A percentile compares a stretch with the other conserved stretches of the same genome.
phyloP scores from a whole-genome alignment of 176 grass and related monocot genomes.

The Panicum miliaceum region DNA sequence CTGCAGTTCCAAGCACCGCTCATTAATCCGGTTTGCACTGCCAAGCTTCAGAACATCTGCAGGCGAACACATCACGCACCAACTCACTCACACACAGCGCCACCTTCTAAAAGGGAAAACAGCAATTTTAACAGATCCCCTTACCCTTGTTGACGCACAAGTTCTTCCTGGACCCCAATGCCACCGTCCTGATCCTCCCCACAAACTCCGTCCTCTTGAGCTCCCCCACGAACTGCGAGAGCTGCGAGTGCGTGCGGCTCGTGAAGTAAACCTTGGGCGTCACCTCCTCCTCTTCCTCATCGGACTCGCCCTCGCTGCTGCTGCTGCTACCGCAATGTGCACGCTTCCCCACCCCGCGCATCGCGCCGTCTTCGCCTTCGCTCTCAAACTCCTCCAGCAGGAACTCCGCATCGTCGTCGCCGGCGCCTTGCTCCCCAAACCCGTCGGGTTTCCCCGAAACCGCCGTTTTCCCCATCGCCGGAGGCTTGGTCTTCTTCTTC shows the following conservation, averaged over 20 bases:
- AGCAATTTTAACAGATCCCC: slow-evolving; percentile 16
- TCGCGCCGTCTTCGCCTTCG: slow-evolving; percentile 47
- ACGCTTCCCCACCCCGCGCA: slow-evolving; percentile 41
- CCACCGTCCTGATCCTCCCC: slow-evolving; percentile 50
- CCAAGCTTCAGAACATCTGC: slow-evolving; percentile 81
- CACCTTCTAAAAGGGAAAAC: not conserved
- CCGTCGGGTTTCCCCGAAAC: slow-evolving; percentile 36
- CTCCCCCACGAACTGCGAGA: slow-evolving; percentile 89
- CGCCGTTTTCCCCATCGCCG: slow-evolving; percentile 10
- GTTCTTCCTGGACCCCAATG: slow-evolving; percentile 95
- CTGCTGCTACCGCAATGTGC: slow-evolving; percentile 51
- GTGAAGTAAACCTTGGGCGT: slow-evolving; percentile 88
- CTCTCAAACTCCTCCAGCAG: slow-evolving; percentile 82
- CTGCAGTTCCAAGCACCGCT: slow-evolving; percentile 84
- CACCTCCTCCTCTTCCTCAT: slow-evolving; percentile 64
- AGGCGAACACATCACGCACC: slow-evolving; percentile 32
- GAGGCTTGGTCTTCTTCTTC: slow-evolving; percentile 25
- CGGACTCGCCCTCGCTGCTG: slow-evolving; percentile 55
- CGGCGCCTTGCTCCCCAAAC: slow-evolving; percentile 18
- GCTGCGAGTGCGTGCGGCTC: slow-evolving; percentile 87
- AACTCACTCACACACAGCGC: not conserved
- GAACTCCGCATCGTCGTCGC: slow-evolving; percentile 58
- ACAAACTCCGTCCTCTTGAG: slow-evolving; percentile 76
- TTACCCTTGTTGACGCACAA: slow-evolving; percentile 79
- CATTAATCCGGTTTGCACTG: slow-evolving; percentile 71